phyloP scores from a whole-genome alignment of 1,284 basidiomycete genomes.

The Moesziomyces aphidis region DNA sequence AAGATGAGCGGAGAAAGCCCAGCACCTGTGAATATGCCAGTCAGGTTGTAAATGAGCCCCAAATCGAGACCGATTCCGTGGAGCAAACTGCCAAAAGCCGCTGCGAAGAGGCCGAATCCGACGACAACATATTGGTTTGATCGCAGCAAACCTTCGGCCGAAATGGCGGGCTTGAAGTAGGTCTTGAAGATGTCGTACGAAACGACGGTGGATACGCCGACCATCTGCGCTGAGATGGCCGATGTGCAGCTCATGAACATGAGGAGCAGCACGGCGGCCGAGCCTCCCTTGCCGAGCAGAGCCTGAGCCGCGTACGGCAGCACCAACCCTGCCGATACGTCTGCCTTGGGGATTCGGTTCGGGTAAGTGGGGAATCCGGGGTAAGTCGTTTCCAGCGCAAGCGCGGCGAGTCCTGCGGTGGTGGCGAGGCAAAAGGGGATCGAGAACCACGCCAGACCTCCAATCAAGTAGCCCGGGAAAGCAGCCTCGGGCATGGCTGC shows the following conservation, averaged over 20 bases:
- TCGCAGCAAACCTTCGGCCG: conserved; percentile 44
- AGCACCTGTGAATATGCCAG: conserved; percentile 54
- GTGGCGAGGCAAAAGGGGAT: conserved; percentile 59
- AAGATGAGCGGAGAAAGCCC: conserved; percentile 54
- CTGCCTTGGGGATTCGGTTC: conserved; percentile 44
- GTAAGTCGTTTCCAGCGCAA: conserved; percentile 55
- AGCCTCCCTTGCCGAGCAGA: conserved; percentile 55
- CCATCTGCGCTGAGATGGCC: conserved; percentile 56
- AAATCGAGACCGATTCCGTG: conserved; percentile 61
- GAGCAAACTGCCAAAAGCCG: conserved; percentile 59
- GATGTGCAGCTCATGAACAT: conserved; percentile 64
- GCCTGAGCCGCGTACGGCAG: conserved; percentile 61
- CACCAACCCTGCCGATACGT: conserved; percentile 58
- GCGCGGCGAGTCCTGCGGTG: conserved; percentile 56
- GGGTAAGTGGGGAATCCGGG: conserved; percentile 59
- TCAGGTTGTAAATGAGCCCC: conserved; percentile 56
- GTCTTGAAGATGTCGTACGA: conserved; percentile 57
- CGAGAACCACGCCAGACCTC: conserved; percentile 59
- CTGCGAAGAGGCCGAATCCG: conserved; percentile 60
- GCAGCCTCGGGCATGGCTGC: conserved; percentile 55
- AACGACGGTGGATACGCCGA: conserved; percentile 52
- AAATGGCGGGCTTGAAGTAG: conserved; percentile 52
- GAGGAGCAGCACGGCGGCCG: conserved; percentile 52
- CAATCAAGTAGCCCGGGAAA: conserved; percentile 58
- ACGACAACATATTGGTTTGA: conserved; percentile 59